A percentile compares a stretch with the other conserved stretches of the same genome.
These are phyloP conservation scores for Vitis rupestris DNA, from an alignment of 164 flowering plant genomes.

Conservation along the genomic window DNA sequence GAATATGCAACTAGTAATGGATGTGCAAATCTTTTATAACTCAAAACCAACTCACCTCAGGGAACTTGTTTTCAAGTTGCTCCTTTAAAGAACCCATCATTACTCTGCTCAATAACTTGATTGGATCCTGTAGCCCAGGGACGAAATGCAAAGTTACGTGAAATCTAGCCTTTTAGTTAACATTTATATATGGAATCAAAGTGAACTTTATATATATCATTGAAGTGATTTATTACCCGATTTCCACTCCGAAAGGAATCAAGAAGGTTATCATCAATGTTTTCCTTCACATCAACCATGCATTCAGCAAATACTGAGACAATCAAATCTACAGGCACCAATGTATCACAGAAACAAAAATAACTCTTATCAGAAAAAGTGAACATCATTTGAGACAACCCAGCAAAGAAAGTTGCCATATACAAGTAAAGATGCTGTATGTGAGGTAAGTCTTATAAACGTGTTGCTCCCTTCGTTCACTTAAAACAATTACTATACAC, in stretches of 20 bases:
- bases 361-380: background rate
- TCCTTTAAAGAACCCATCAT: constrained; percentile 46
- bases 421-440: no score
- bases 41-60: constrained; percentile 42
- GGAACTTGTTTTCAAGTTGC: constrained; percentile 31
- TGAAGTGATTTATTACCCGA: constrained; percentile 36
- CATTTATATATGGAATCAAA: background rate
- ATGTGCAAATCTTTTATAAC: background rate
- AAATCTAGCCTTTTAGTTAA: background rate
- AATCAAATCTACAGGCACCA: constrained; percentile 38
- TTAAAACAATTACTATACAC: background rate
- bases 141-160: background rate
- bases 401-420: no score
- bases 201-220: background rate
- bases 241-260: constrained; percentile 44
- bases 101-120: constrained; percentile 36
- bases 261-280: constrained; percentile 47
- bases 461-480: no score
- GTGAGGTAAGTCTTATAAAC: no score
- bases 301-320: constrained; percentile 46
- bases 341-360: background rate
- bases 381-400: no score
- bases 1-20: background rate
- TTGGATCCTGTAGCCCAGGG: constrained; percentile 39
- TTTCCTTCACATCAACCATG: constrained; percentile 68